Conservation (phyloP, 495 filamentous ascomycete species). For the Usnea hakonensis region DNA sequence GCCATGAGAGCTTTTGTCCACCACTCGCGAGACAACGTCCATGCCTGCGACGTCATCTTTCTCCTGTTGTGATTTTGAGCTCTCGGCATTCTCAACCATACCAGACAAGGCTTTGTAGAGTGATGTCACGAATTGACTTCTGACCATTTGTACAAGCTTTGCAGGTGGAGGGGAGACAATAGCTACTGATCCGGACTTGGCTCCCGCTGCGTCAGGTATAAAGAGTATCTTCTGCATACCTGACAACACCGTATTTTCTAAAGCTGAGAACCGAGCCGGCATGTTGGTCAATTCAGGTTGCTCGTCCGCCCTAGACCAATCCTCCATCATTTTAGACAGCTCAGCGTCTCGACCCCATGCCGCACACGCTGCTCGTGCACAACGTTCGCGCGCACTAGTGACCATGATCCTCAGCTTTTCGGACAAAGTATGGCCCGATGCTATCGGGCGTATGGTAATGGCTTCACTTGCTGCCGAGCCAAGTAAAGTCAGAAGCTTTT, state of each 20-base stretch:
- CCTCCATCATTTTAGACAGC: constrained; percentile 79
- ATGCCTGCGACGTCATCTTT: constrained; percentile 41
- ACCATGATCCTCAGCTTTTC: constrained; percentile 67
- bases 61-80: constrained; percentile 49
- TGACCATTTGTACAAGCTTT: constrained; percentile 79
- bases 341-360: constrained; percentile 87
- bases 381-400: constrained; percentile 72
- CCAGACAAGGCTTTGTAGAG: constrained; percentile 88
- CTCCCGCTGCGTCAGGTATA: constrained; percentile 66
- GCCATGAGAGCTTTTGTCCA: not conserved
- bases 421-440: constrained; percentile 46
- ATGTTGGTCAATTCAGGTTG: constrained; percentile 80
- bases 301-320: constrained; percentile 77
- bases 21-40: not conserved
- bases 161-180: constrained; percentile 74
- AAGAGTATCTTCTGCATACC: constrained; percentile 94
- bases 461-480: constrained; percentile 82
- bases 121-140: constrained; percentile 79
- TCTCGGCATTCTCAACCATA: constrained; percentile 92
- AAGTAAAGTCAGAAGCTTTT: constrained; percentile 68
- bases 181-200: constrained; percentile 56
- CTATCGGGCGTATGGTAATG: constrained; percentile 60
- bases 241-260: constrained; percentile 65
- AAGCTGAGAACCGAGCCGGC: constrained; percentile 71
- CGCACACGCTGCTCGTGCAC: constrained; percentile 66